Percentiles rank a stretch among this genome's conserved stretches.
These are phyloP conservation scores for Schizochytrium sp. DNA, from an alignment of 108 stramenopile species.

Conservation along the genomic window DNA sequence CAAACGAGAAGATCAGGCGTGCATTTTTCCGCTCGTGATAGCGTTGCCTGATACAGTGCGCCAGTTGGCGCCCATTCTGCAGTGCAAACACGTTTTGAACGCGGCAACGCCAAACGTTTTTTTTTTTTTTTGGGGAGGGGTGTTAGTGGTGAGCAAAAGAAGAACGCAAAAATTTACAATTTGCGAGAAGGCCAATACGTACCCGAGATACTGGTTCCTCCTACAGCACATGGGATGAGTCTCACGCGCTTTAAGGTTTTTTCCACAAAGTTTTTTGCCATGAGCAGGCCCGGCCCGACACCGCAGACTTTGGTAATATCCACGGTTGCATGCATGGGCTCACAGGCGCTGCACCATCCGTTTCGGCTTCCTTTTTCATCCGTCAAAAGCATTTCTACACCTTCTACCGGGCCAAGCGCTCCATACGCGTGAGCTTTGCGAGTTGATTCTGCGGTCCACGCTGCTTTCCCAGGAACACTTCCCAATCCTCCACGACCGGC, in stretches of 20 bases:
- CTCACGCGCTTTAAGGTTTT: neutral
- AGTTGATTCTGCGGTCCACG: neutral
- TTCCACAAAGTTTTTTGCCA: neutral
- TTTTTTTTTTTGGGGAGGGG: too few relatives aligned
- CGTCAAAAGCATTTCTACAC: neutral
- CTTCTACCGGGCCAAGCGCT: neutral
- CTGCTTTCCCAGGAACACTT: neutral
- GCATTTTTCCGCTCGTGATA: neutral
- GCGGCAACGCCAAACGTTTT: too few relatives aligned
- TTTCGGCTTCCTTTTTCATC: neutral
- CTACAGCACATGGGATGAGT: neutral
- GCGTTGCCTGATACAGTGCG: neutral
- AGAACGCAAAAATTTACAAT: too few relatives aligned
- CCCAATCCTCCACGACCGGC: neutral
- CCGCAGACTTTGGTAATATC: neutral
- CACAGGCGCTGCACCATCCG: neutral
- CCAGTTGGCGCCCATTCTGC: neutral
- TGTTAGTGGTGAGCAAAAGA: too few relatives aligned
- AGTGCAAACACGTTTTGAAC: neutral
- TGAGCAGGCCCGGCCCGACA: neutral
- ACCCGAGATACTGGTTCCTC: neutral
- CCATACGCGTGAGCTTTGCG: neutral
- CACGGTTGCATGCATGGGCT: neutral
- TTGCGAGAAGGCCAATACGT: neutral
- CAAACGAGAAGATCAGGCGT: neutral